These are phyloP conservation scores for Dactylorhiza incarnata DNA, from an alignment of 106 monocot species.

Conservation along the genomic window DNA sequence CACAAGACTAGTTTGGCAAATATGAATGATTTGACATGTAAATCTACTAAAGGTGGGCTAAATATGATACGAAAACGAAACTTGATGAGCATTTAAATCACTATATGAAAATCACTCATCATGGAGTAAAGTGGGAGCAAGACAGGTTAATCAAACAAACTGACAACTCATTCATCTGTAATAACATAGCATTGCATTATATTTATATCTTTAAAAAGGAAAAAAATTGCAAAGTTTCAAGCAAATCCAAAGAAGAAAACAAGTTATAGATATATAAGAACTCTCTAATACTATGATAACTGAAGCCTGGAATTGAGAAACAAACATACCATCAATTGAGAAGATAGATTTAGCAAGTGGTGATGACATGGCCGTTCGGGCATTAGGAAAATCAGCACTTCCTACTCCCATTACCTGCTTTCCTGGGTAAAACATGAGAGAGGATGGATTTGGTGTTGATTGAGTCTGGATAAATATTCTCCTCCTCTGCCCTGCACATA, in stretches of 20 bases:
- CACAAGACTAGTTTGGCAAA: no score
- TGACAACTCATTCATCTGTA: background rate
- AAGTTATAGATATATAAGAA: background rate
- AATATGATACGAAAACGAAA: no score
- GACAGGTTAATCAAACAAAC: background rate
- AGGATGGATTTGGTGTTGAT: conserved; percentile 82
- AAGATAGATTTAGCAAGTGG: conserved; percentile 84
- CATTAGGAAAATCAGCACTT: conserved; percentile 90
- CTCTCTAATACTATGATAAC: background rate
- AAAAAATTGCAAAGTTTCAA: background rate
- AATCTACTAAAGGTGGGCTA: no score
- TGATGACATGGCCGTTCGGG: conserved; percentile 73
- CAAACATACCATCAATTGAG: conserved; percentile 73
- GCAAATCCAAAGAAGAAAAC: background rate
- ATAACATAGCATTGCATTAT: no score
- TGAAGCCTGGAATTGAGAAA: background rate
- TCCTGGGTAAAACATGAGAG: conserved; percentile 96
- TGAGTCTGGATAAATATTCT: conserved; percentile 96
- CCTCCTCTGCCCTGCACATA: conserved; percentile 65
- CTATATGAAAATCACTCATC: no score
- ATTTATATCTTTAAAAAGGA: no score
- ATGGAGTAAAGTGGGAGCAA: background rate
- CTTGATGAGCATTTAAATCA: no score
- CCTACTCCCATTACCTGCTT: conserved; percentile 87
- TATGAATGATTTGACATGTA: no score